Evolutionary conservation across 2,329 filamentous ascomycete species (phyloP).

Genomic region (Talaromyces sp.): DNA sequence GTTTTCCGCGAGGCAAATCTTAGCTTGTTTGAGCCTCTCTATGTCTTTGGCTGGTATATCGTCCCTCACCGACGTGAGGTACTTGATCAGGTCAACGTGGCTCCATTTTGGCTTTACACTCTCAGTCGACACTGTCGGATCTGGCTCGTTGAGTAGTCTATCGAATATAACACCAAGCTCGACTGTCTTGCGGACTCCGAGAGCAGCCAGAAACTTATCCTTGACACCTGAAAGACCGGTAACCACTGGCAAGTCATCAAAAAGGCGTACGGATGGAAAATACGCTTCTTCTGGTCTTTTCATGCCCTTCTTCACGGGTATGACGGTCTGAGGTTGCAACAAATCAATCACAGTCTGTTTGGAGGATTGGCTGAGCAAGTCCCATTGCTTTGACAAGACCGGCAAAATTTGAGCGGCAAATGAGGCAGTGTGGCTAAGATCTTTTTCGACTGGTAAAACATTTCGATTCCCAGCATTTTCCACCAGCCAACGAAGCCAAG

Average conservation of each 20-base stretch:
- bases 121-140: constrained; percentile 45
- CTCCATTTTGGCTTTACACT: constrained; percentile 66
- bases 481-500: constrained; percentile 82
- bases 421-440: constrained; percentile 66
- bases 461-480: constrained; percentile 59
- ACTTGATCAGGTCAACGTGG: constrained; percentile 91
- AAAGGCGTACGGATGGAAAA: constrained; percentile 88
- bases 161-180: constrained; percentile 93
- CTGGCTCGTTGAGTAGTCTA: constrained; percentile 64
- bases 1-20: constrained; percentile 76
- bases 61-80: constrained; percentile 80
- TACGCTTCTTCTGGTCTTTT: constrained; percentile 79
- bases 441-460: constrained; percentile 57
- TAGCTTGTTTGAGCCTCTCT: constrained; percentile 69
- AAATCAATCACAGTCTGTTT: constrained; percentile 64
- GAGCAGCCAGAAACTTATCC: constrained; percentile 77
- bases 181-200: constrained; percentile 92
- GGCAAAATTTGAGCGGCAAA: constrained; percentile 76
- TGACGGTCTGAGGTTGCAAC: constrained; percentile 66
- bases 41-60: constrained; percentile 86
- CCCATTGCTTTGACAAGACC: constrained; percentile 86
- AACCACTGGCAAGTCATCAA: constrained; percentile 86
- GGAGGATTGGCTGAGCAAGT: constrained; percentile 64
- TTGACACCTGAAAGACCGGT: constrained; percentile 74
- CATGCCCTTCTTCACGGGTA: constrained; percentile 92